Base-by-base conservation (phyloP, 257 asterid genomes). In the Solanum neorickii region DNA sequence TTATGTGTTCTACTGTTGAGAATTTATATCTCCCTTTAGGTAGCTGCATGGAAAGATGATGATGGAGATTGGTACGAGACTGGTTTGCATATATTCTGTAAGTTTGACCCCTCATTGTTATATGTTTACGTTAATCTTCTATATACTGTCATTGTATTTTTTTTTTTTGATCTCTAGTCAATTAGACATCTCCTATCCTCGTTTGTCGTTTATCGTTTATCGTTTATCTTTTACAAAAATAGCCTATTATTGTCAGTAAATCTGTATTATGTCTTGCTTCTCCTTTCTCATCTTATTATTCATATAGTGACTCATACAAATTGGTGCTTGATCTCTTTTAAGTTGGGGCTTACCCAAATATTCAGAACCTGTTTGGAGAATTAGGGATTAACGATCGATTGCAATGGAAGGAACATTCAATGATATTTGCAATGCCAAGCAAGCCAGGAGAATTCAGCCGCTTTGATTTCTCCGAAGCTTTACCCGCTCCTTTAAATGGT, bases 311-410 rank as follows among this genome's bases (percentile, higher is more conserved):
- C 89, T 86, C 87, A 56, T 69, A 62, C 62, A 44, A 87, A 37
- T 89, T 91, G 92, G 88, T 92, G 80, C 88, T 93, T 90, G 90
- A 83, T 92, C 92, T 92, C 84, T 84, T 82, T 88, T 75, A 89
- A 97, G 99, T 97, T 89, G 99, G 99, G 94, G 99, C 99, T 31
- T 96, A 97, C 98, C 99, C 99, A 87, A 97, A 97, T 93, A 56
- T 97, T 42, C 99, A 97, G 98, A 97, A 95, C 92, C 94, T 97
- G 86, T 97, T 97, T 83, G 98, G 99, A n/a, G 99, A 97, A 91
- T 94, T 97, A 44, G 99, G 99, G 52, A 95, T 97, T 70, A 93
- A 95, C 20, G 98, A 97, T 75, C 97, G 99, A 60, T 88, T 97
- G 90, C 99, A 97, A 84, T 97, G 99, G 99, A 97, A 97, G 89